These are phyloP conservation scores for Goffeauzyma gilvescens DNA, from an alignment of 768 basidiomycete genomes.

Conservation along the genomic window DNA sequence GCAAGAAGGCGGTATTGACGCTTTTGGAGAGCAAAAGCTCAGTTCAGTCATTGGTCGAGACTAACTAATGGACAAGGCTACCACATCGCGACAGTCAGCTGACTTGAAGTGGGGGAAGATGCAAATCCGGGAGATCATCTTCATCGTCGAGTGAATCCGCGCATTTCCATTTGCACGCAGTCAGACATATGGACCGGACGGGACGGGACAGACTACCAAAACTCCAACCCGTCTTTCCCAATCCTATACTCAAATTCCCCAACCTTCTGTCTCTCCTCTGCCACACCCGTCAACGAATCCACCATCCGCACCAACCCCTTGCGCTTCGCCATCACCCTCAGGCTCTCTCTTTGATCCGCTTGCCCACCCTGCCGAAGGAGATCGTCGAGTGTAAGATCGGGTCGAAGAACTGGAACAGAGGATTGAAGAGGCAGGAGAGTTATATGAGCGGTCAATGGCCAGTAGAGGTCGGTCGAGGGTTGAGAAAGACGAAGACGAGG, in stretches of 20 bases:
- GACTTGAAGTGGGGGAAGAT: too few species aligned
- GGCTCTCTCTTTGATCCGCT: slow-evolving; percentile 6
- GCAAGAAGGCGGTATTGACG: too few species aligned
- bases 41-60: too few species aligned
- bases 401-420: slow-evolving; percentile 3
- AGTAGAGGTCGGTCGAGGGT: not conserved
- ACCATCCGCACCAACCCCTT: slow-evolving; percentile 4
- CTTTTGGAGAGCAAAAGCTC: too few species aligned
- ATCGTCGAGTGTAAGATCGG: slow-evolving; percentile 7
- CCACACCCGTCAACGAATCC: not conserved
- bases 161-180: too few species aligned
- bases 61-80: too few species aligned
- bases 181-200: too few species aligned
- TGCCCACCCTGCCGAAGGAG: slow-evolving; percentile 2
- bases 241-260: not conserved
- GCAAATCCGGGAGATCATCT: too few species aligned
- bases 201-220: too few species aligned
- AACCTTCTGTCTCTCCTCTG: not conserved
- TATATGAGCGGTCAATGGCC: slow-evolving; percentile 9
- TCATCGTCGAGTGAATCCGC: too few species aligned
- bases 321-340: slow-evolving; percentile 1
- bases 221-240: not conserved
- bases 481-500: too few species aligned
- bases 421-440: slow-evolving; percentile 1
- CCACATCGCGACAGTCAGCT: too few species aligned